Percentiles rank a stretch among this genome's conserved stretches.
Evolutionary conservation across 2,329 filamentous ascomycete species (phyloP).

Genomic region (Capronia coronata): DNA sequence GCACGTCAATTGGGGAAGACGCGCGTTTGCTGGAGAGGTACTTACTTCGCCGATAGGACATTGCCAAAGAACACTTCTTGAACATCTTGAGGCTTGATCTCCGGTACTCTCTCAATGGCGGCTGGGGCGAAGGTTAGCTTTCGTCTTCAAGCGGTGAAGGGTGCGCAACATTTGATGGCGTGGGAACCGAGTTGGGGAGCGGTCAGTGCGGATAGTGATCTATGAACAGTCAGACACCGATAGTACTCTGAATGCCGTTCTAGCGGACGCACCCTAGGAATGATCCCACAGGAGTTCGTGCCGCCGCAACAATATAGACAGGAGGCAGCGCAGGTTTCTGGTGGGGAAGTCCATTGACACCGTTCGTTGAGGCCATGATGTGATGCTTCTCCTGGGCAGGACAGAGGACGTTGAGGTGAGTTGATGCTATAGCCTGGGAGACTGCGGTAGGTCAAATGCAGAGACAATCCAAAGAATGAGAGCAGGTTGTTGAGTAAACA

Average conservation of each 20-base stretch:
- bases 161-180: constrained; percentile 77
- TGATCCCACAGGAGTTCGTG: constrained; percentile 83
- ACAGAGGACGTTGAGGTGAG: not conserved
- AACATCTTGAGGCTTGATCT: constrained; percentile 81
- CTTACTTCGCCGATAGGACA: constrained; percentile 88
- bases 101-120: constrained; percentile 77
- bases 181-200: constrained; percentile 81
- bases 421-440: too few relatives aligned
- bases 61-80: constrained; percentile 98
- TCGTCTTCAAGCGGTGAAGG: constrained; percentile 7
- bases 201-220: constrained; percentile 78
- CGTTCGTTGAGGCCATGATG: constrained; percentile 23
- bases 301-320: constrained; percentile 92
- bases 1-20: not conserved
- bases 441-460: too few relatives aligned
- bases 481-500: too few relatives aligned
- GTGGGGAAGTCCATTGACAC: constrained; percentile 24
- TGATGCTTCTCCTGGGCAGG: constrained; percentile 5
- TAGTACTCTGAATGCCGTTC: not conserved
- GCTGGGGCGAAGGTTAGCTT: constrained; percentile 37
- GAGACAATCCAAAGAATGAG: too few relatives aligned
- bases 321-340: constrained; percentile 56
- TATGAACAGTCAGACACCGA: constrained; percentile 38
- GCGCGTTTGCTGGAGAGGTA: constrained; percentile 2
- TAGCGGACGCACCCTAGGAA: constrained; percentile 70